Base-by-base conservation (phyloP, 129 eudicot species). In the Saposhnikovia divaricata region DNA sequence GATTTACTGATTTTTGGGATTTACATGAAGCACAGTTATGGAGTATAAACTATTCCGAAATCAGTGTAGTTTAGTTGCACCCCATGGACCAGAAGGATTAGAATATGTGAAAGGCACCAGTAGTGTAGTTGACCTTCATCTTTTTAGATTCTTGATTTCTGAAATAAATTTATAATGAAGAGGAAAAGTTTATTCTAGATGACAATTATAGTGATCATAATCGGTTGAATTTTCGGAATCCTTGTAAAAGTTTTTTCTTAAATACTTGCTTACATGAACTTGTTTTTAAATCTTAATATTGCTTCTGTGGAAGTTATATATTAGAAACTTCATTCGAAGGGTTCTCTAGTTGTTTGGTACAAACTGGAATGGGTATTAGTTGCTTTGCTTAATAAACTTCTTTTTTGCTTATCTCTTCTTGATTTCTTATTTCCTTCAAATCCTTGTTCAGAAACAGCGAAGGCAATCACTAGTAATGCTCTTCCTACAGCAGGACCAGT, bases 401-500 rank as follows among this genome's bases (percentile, higher is more conserved):
- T 39, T 73, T 46, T 43, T 38, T 9, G 7, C 74, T 23, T 28
- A 38, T 16, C 42, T 59, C 28, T 40, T 77, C 42, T 61, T 79
- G 75, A 27, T 42, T 72, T 72, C 50, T 40, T 42, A 74, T 38
- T 71, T 44, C 43, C 55, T 73, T 73, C 38, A 73, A 43, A 21
- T 43, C 51, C 79, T 42, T 63, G 27, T 14, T 76, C 76, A 59
- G 79, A 74, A 71, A 78, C 83, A 89, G 92, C 77, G 18, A 92
- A 89, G 75, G 83, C 88, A 55, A 87, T 90, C 81, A 63, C 88
- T 53, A 77, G 78, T 39, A 92, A 86, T 75, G 85, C 88, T 23
- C 79, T 82, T 82, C 90, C 91, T 57, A 63, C 86, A 7, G 88
- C 48, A 74, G 96, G 96, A 74, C 92, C 99, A 27, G 87, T 89